Evolutionary conservation across 2,329 filamentous ascomycete species (phyloP).

Genomic region (Elsinoe perseae): DNA sequence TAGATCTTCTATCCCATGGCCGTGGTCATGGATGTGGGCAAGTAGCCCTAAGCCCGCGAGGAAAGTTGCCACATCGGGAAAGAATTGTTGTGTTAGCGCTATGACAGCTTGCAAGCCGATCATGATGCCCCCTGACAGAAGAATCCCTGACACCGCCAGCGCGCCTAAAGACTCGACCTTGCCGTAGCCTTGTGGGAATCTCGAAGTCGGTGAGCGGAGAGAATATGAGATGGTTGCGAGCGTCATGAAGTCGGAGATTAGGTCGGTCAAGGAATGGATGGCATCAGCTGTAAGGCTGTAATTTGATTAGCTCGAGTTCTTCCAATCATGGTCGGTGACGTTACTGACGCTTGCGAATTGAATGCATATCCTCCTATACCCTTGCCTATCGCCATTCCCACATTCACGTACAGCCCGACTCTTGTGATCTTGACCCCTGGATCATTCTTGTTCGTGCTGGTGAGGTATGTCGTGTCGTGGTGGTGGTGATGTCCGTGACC

Average conservation of each 20-base stretch:
- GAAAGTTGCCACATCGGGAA: constrained; percentile 38
- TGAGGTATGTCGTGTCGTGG: constrained; percentile 78
- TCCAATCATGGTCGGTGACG: constrained; percentile 1
- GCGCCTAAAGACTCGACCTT: constrained; percentile 97
- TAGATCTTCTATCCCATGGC: constrained; percentile 44
- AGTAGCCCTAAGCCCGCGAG: constrained; percentile 38
- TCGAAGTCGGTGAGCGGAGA: constrained; percentile 70
- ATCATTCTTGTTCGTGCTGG: constrained; percentile 77
- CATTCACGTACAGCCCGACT: constrained; percentile 79
- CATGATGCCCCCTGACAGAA: constrained; percentile 80
- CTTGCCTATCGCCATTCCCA: constrained; percentile 90
- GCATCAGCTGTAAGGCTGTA: constrained; percentile 58
- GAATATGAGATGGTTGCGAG: constrained; percentile 92
- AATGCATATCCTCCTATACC: constrained; percentile 88
- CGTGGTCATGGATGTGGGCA: constrained; percentile 53
- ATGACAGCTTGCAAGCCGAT: constrained; percentile 68
- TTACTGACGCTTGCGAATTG: constrained; percentile 63
- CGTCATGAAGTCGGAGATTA: constrained; percentile 90
- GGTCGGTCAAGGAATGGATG: constrained; percentile 89
- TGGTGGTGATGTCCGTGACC: constrained; percentile 62
- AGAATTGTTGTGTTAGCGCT: constrained; percentile 46
- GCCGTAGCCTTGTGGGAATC: constrained; percentile 86
- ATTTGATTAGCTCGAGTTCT: neutral
- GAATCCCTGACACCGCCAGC: constrained; percentile 82
- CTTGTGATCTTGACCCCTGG: constrained; percentile 89